Conservation (phyloP, 805 yeast genomes). For the Cyberlindnera lachancei region DNA sequence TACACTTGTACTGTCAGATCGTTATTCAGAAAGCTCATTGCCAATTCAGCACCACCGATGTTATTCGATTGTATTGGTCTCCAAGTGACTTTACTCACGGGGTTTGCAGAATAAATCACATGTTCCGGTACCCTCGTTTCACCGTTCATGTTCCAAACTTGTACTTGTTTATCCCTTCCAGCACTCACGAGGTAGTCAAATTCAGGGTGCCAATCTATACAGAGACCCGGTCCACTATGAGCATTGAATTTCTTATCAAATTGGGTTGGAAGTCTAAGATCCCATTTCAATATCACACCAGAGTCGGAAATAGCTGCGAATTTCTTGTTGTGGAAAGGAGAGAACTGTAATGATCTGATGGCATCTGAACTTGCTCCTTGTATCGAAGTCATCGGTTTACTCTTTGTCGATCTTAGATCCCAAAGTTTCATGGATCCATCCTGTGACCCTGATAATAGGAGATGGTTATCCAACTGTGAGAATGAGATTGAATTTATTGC, state of each 20-base stretch:
- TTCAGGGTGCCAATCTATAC: slow-evolving; percentile 84
- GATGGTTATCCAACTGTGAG: slow-evolving; percentile 29
- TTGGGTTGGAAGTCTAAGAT: slow-evolving; percentile 57
- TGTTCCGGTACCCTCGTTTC: slow-evolving; percentile 51
- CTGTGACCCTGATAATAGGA: slow-evolving; percentile 60
- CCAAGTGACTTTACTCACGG: slow-evolving; percentile 76
- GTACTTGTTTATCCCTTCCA: slow-evolving; percentile 81
- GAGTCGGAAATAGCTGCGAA: slow-evolving; percentile 82
- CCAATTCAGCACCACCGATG: slow-evolving; percentile 57
- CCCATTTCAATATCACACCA: slow-evolving; percentile 84
- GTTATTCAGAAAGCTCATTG: slow-evolving; percentile 65
- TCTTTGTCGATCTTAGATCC: slow-evolving; percentile 50
- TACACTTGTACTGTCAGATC: slow-evolving; percentile 61
- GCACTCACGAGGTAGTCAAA: slow-evolving; percentile 80
- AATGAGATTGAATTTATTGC: slow-evolving; percentile 40
- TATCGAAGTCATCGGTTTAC: slow-evolving; percentile 43
- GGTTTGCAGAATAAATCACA: slow-evolving; percentile 65
- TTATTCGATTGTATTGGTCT: slow-evolving; percentile 31
- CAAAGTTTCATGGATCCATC: slow-evolving; percentile 73
- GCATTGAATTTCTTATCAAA: slow-evolving; percentile 74
- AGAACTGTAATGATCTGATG: slow-evolving; percentile 46
- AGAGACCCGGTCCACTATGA: slow-evolving; percentile 85
- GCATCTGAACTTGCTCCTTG: slow-evolving; percentile 62
- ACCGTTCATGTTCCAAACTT: slow-evolving; percentile 59
- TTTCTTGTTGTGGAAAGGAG: slow-evolving; percentile 44